Percentiles rank a stretch among this genome's conserved stretches.
Conservation (phyloP, 2,329 filamentous ascomycete genomes). For the Lecanicillium sp. region DNA sequence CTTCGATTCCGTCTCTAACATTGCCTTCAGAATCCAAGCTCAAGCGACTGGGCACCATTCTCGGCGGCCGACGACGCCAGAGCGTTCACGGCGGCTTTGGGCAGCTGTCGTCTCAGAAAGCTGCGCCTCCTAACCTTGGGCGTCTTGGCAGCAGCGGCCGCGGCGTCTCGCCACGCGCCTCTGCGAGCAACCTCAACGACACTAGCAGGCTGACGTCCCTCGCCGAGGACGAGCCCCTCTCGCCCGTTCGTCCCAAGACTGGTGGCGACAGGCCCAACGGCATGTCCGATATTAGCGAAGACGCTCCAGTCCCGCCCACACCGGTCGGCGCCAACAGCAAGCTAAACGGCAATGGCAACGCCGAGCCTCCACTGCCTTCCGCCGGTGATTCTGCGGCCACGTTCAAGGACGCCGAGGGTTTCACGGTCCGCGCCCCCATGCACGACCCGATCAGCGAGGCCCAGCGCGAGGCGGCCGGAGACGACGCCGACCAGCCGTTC, state of each 20-base stretch:
- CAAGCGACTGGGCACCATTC: constrained; percentile 63
- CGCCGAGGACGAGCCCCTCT: constrained; percentile 44
- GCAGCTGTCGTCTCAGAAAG: constrained; percentile 50
- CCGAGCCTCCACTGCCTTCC: constrained; percentile 29
- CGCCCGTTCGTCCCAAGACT: constrained; percentile 11
- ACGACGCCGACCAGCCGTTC: constrained; percentile 61
- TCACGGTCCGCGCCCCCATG: constrained; percentile 60
- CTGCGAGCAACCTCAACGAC: constrained; percentile 53
- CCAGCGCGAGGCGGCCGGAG: constrained; percentile 54
- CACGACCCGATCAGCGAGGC: constrained; percentile 66
- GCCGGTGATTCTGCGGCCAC: constrained; percentile 31
- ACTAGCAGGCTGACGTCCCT: constrained; percentile 50
- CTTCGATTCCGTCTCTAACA: constrained; percentile 20
- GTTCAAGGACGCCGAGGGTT: constrained; percentile 68
- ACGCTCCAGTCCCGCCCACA: neutral
- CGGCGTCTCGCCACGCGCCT: constrained; percentile 50
- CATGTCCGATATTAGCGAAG: neutral
- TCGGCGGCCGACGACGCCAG: constrained; percentile 55
- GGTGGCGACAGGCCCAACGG: constrained; percentile 8
- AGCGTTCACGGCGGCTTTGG: constrained; percentile 60
- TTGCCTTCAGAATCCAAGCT: constrained; percentile 45
- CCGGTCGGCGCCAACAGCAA: neutral
- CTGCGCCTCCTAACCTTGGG: constrained; percentile 47
- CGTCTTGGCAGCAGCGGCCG: constrained; percentile 57
- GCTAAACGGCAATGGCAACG: neutral